phyloP scores from a whole-genome alignment of 805 yeast species.

The Candida mattraensis region DNA sequence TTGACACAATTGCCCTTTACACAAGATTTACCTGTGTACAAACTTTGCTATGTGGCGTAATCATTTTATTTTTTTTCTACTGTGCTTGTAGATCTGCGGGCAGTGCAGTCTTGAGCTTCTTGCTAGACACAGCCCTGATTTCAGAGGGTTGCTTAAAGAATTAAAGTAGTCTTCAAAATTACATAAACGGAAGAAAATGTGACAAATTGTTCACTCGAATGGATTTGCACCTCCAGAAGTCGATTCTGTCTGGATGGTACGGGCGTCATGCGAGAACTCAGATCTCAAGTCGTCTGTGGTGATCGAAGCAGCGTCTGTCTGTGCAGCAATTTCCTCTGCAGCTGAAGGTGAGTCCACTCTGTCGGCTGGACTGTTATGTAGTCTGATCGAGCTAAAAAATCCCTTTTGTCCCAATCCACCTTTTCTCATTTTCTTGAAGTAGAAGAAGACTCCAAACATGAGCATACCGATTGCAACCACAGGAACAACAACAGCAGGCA shows the following conservation, averaged over 20 bases:
- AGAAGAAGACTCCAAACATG: slow-evolving; percentile 33
- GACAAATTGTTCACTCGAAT: too few relatives aligned
- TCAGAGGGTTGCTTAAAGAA: too few relatives aligned
- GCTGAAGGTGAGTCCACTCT: too few relatives aligned
- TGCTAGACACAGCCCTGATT: too few relatives aligned
- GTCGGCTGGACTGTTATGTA: too few relatives aligned
- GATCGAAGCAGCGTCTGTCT: slow-evolving; percentile 21
- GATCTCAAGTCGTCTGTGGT: slow-evolving; percentile 25
- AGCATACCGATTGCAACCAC: slow-evolving; percentile 35
- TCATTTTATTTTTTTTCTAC: slow-evolving; percentile 3
- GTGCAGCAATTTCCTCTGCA: too few relatives aligned
- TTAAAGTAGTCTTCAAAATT: too few relatives aligned
- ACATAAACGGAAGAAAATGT: too few relatives aligned
- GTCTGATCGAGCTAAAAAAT: too few relatives aligned
- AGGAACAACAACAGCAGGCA: slow-evolving; percentile 46
- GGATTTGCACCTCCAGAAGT: background rate
- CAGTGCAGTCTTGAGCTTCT: too few relatives aligned
- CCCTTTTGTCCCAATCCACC: slow-evolving; percentile 14
- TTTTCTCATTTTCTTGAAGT: slow-evolving; percentile 28
- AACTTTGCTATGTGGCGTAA: slow-evolving; percentile 15
- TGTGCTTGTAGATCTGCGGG: slow-evolving; percentile 9
- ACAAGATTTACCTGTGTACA: too few relatives aligned
- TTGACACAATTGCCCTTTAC: too few relatives aligned
- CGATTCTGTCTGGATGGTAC: slow-evolving; percentile 17
- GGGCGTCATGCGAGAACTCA: slow-evolving; percentile 14